These are phyloP conservation scores for Starmerella stigmatis DNA, from an alignment of 805 yeast species.

Conservation along the genomic window DNA sequence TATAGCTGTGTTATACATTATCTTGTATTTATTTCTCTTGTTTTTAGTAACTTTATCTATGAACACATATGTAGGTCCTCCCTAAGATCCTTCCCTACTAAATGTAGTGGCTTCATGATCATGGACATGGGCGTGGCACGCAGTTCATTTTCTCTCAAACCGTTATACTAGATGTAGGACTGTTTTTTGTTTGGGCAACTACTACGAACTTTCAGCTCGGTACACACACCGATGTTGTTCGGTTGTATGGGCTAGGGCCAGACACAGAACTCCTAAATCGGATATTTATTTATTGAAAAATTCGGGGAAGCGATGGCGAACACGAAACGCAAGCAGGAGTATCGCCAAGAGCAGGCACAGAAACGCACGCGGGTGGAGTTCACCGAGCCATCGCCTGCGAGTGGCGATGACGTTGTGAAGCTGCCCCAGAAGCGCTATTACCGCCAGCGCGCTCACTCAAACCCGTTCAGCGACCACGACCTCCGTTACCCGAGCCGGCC, in stretches of 20 bases:
- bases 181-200: too few relatives aligned
- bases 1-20: too few relatives aligned
- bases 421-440: constrained; percentile 74
- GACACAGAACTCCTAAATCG: neutral
- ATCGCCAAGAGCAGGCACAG: constrained; percentile 39
- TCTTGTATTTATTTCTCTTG: too few relatives aligned
- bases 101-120: too few relatives aligned
- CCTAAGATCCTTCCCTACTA: too few relatives aligned
- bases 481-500: constrained; percentile 81
- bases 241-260: neutral
- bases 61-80: too few relatives aligned
- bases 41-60: too few relatives aligned
- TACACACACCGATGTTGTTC: too few relatives aligned
- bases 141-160: too few relatives aligned
- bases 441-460: constrained; percentile 95
- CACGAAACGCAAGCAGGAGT: constrained; percentile 29
- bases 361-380: constrained; percentile 36
- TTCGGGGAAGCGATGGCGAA: constrained; percentile 8
- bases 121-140: neutral
- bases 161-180: too few relatives aligned
- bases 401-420: constrained; percentile 27
- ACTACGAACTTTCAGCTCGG: too few relatives aligned
- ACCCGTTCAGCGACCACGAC: constrained; percentile 92
- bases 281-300: constrained; percentile 1
- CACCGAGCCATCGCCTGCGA: constrained; percentile 26